These are phyloP conservation scores for Ceratocystiopsis minuta DNA, from an alignment of 2,329 filamentous ascomycete species.

Conservation along the genomic window DNA sequence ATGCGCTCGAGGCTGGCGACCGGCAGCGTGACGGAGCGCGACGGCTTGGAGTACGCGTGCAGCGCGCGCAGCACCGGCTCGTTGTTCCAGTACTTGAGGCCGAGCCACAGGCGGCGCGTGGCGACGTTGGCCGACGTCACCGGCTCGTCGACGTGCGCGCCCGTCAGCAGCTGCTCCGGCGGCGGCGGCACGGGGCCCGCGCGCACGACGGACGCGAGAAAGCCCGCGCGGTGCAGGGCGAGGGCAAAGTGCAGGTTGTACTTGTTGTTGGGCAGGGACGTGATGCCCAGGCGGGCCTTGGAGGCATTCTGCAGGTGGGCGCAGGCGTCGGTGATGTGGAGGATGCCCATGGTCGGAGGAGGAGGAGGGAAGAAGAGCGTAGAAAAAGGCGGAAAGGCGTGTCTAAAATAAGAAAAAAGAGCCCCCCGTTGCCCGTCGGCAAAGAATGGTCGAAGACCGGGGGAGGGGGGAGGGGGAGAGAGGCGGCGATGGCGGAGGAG, in stretches of 20 bases:
- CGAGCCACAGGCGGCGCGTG: conserved; percentile 64
- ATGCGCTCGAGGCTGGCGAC: conserved; percentile 44
- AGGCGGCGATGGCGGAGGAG: too few species aligned
- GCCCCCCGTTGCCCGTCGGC: too few species aligned
- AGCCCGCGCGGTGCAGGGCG: conserved; percentile 65
- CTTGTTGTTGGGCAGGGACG: conserved; percentile 64
- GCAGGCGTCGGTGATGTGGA: conserved; percentile 62
- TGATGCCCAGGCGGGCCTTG: conserved; percentile 65
- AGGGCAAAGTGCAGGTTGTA: conserved; percentile 61
- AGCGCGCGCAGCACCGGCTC: conserved; percentile 58
- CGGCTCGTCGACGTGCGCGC: conserved; percentile 23
- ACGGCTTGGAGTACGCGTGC: conserved; percentile 53
- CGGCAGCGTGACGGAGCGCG: conserved; percentile 48
- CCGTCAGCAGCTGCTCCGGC: conserved; percentile 24
- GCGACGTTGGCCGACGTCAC: conserved; percentile 57
- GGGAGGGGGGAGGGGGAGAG: too few species aligned
- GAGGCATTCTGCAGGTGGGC: conserved; percentile 84
- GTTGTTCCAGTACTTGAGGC: conserved; percentile 77
- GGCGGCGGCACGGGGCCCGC: conserved; percentile 38
- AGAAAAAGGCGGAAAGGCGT: too few species aligned
- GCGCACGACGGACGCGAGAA: conserved; percentile 63
- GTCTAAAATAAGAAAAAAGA: too few species aligned
- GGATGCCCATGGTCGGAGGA: conserved; percentile 28
- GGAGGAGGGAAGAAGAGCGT: too few species aligned
- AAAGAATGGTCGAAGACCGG: too few species aligned